Conservation (phyloP, 2,329 filamentous ascomycete genomes). For the Metarhizium album region DNA sequence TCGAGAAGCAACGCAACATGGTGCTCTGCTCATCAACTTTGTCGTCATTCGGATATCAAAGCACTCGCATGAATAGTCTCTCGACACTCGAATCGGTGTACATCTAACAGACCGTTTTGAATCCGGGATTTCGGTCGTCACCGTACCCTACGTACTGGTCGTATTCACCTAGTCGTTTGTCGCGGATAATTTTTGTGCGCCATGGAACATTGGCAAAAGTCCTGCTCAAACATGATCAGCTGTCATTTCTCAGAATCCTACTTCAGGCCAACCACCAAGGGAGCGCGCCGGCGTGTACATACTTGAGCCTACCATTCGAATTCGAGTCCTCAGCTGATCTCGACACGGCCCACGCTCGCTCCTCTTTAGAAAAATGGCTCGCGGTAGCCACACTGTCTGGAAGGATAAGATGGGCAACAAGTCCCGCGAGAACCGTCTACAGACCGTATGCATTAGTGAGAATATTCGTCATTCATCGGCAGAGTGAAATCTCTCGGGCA, state of each 20-base stretch:
- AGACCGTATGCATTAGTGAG: neutral
- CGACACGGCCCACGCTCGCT: conserved; percentile 37
- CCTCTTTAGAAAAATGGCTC: conserved; percentile 39
- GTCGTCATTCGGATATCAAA: neutral
- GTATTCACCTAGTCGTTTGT: conserved; percentile 50
- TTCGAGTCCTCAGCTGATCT: conserved; percentile 30
- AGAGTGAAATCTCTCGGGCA: too few species aligned
- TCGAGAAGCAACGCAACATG: too few species aligned
- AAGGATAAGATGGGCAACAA: conserved; percentile 40
- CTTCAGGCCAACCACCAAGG: too few species aligned
- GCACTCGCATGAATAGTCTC: neutral
- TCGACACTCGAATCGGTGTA: neutral
- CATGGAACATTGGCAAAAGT: conserved; percentile 41
- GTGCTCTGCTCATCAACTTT: neutral
- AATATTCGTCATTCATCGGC: neutral
- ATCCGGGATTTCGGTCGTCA: conserved; percentile 53
- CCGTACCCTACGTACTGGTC: conserved; percentile 43
- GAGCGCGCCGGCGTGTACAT: neutral
- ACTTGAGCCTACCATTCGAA: conserved; percentile 25
- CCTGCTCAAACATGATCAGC: conserved; percentile 21
- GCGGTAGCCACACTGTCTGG: conserved; percentile 46
- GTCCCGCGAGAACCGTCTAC: conserved; percentile 42
- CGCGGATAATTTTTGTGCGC: conserved; percentile 51
- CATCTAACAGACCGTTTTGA: conserved; percentile 45
- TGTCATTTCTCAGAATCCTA: too few species aligned